These are phyloP conservation scores for Crithidia brevicula DNA, from an alignment of 208 protist species.

Conservation along the genomic window DNA sequence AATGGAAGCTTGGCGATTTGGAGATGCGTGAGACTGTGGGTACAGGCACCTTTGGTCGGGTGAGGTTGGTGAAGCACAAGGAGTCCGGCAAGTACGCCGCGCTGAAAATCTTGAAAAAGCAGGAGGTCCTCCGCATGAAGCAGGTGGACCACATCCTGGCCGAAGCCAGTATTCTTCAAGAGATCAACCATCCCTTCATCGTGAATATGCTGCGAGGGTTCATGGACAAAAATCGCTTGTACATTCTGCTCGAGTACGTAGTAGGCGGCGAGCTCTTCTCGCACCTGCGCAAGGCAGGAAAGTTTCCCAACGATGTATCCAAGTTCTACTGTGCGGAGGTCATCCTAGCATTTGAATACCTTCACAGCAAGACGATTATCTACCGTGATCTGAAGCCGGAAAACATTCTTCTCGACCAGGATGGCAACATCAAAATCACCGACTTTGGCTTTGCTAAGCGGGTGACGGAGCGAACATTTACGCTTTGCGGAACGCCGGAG, in stretches of 20 bases:
- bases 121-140: conserved; percentile 91
- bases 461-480: conserved; percentile 82
- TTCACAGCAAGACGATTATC: conserved; percentile 83
- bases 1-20: conserved; percentile 91
- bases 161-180: conserved; percentile 94
- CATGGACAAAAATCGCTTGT: conserved; percentile 94
- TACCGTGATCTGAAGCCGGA: conserved; percentile 92
- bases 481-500: conserved; percentile 84
- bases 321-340: conserved; percentile 95
- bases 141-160: conserved; percentile 92
- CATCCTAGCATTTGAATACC: conserved; percentile 82
- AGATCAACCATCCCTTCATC: conserved; percentile 95
- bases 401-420: conserved; percentile 81
- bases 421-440: conserved; percentile 90
- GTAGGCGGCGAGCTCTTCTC: conserved; percentile 93
- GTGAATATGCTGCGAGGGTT: conserved; percentile 96
- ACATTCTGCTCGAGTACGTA: conserved; percentile 95
- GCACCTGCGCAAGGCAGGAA: conserved; percentile 90
- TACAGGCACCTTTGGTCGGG: conserved; percentile 95
- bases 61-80: conserved; percentile 92
- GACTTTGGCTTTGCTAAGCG: conserved; percentile 92
- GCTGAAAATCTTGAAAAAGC: conserved; percentile 92
- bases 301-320: conserved; percentile 92
- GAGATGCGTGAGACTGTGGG: conserved; percentile 92
- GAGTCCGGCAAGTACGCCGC: conserved; percentile 81